Evolutionary conservation across 2,329 filamentous ascomycete species (phyloP), one percentile per base, ranked within the genome.

Genomic region (Truncatella angustata): DNA sequence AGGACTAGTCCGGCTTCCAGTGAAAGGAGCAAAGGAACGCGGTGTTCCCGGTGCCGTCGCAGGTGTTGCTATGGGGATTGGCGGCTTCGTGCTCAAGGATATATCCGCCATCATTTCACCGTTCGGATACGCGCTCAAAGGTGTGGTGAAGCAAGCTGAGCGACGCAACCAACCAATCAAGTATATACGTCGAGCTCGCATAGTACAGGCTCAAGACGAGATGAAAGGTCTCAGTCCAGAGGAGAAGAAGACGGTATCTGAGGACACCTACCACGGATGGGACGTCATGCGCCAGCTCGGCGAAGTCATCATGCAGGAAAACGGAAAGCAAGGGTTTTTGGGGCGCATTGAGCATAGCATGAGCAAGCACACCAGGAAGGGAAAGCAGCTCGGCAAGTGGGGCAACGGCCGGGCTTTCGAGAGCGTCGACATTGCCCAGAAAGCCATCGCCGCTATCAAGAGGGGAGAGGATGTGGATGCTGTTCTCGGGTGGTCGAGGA

Each of bases 71-170:
- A 85, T 84, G 73, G 85, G 85, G 1, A 58, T 87, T 6, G 81
- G 78, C 1, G 84, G 85, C 0, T 77, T 87, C 21, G 74, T 87
- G 2, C 72, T 88, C 24, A 88, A 88, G 64, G 79, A 85, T 47
- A 73, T 87, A 5, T 75, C 84, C 0, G 86, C 85, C 5, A 52
- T 86, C 1, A 63, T 85, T 1, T 82, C 84, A 0, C 82, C 83
- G 0, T 58, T 83, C 3, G 84, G 82, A 0, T 88, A 84, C 58
- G 77, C 81, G 0, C 73, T 86, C 56, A 86, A 88, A 61, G 86
- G 86, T 0, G 63, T 86, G 0, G 75, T 81, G 28, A 86, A 85
- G 58, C 81, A 88, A 62, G 66, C 75, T 1, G 72, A 78, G 55
- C 78, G 83, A 32, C 67, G 72, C 9, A 75, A 74, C 51, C 77